Base-by-base conservation (phyloP, 768 basidiomycete species). In the Russula griseocarnosa region DNA sequence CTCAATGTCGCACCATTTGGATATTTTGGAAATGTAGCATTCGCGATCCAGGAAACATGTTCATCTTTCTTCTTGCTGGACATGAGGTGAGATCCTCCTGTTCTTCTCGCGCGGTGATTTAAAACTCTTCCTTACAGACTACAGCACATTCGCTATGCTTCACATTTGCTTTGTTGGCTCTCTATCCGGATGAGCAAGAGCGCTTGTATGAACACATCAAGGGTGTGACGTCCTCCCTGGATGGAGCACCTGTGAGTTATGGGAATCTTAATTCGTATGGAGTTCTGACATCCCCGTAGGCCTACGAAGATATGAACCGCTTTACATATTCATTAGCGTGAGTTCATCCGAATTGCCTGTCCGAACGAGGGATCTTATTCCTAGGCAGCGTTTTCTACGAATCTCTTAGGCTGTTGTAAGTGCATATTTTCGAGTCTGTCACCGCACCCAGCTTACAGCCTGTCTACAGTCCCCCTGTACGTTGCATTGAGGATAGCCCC, bases 141-240 rank as follows among this genome's bases (percentile, higher is more conserved):
- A 74, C 78, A 0, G 74, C 73, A 7, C 71, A 78, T 61, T 73
- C 78, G 4, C 62, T 79, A 7, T 73, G 72, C 55, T 79, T 74
- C 67, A 66, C 76, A 0, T 73, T 81, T 55, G 79, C 71, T 6
- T 65, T 80, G 55, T 72, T 82, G 3, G 81, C 80, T 0, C 69
- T 80, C 14, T 71, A 77, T 63, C 73, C 72, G 3, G 77, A 79
- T 2, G 74, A 77, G 59, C 81, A 82, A 69, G 78, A 75, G n/a
- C 44, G n/a, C n/a, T n/a, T 46, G 44, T 46, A 46, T 46, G n/a
- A 22, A 46, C n/a, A 46, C n/a, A 46, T 46, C 44, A 46, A 46
- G n/a, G n/a, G n/a, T 1, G 44, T 46, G 20, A 46, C 10, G 20
- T 46, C 44, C 9, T 2, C 10, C n/a, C 10, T 46, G n/a, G 11